Percentiles rank a stretch among this genome's conserved stretches.
These are phyloP conservation scores for Beauveria brongniartii DNA, from an alignment of 2,329 filamentous ascomycete species.

Conservation along the genomic window DNA sequence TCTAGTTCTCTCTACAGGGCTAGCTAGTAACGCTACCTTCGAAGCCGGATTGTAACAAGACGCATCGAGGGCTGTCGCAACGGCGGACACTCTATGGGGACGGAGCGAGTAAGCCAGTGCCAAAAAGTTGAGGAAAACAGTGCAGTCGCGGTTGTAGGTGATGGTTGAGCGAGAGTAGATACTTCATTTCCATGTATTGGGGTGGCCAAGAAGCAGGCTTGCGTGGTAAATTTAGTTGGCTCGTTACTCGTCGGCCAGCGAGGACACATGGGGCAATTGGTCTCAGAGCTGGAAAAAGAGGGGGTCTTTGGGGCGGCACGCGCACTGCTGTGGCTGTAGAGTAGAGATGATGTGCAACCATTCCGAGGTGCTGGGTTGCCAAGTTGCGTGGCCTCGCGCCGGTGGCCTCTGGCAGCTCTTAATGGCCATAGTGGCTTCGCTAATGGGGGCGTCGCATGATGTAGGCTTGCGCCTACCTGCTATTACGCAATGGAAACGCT, in stretches of 20 bases:
- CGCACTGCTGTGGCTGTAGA: neutral
- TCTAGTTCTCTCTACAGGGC: neutral
- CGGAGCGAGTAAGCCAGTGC: neutral
- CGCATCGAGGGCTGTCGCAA: neutral
- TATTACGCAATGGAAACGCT: conserved; percentile 4
- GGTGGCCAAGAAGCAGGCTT: neutral
- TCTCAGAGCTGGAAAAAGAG: conserved; percentile 1
- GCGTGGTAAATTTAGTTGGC: neutral
- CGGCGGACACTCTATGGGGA: neutral
- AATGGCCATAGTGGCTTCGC: neutral
- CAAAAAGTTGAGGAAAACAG: neutral
- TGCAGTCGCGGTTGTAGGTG: neutral
- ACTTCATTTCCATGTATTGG: neutral
- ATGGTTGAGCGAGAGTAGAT: neutral
- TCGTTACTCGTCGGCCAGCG: neutral
- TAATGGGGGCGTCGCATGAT: neutral
- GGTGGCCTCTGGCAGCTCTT: neutral
- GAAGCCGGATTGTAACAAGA: neutral
- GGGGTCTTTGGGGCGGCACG: conserved; percentile 1
- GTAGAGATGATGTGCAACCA: neutral
- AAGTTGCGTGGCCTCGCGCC: neutral
- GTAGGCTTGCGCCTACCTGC: neutral
- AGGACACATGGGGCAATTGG: neutral
- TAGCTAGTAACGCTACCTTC: neutral
- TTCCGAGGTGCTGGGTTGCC: conserved; percentile 6